Evolutionary conservation across 2,329 filamentous ascomycete genomes (phyloP).

Genomic region (Arachnopeziza araneosa): DNA sequence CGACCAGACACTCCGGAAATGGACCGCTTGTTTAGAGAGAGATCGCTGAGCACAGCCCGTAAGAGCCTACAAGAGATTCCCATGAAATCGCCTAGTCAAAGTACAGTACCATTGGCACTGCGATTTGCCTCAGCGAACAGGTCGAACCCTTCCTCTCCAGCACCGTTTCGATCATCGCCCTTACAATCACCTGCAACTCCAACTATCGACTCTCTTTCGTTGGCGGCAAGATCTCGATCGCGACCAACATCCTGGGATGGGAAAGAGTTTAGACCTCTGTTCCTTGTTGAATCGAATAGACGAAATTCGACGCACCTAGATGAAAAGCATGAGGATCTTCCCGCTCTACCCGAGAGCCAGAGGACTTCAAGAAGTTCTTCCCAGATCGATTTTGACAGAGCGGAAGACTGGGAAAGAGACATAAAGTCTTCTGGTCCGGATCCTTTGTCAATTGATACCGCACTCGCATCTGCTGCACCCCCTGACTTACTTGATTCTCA

Average conservation of each 20-base stretch:
- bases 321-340: conserved; percentile 35
- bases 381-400: conserved; percentile 21
- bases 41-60: conserved; percentile 16
- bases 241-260: conserved; percentile 58
- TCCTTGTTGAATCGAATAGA: conserved; percentile 60
- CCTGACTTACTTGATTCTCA: conserved; percentile 53
- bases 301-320: conserved; percentile 18
- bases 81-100: conserved; percentile 39
- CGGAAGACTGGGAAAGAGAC: neutral
- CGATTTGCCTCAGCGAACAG: conserved; percentile 44
- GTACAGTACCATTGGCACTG: conserved; percentile 44
- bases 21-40: conserved; percentile 23
- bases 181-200: conserved; percentile 32
- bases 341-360: conserved; percentile 45
- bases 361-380: conserved; percentile 42
- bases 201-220: conserved; percentile 2
- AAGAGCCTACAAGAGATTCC: conserved; percentile 25
- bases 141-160: conserved; percentile 38
- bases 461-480: conserved; percentile 27
- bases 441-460: conserved; percentile 40
- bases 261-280: conserved; percentile 74
- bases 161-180: conserved; percentile 36
- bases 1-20: conserved; percentile 41
- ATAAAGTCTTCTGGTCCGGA: neutral
- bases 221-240: conserved; percentile 33